phyloP scores from a whole-genome alignment of 78 protist genomes.

The Polysphondylium violaceum region DNA sequence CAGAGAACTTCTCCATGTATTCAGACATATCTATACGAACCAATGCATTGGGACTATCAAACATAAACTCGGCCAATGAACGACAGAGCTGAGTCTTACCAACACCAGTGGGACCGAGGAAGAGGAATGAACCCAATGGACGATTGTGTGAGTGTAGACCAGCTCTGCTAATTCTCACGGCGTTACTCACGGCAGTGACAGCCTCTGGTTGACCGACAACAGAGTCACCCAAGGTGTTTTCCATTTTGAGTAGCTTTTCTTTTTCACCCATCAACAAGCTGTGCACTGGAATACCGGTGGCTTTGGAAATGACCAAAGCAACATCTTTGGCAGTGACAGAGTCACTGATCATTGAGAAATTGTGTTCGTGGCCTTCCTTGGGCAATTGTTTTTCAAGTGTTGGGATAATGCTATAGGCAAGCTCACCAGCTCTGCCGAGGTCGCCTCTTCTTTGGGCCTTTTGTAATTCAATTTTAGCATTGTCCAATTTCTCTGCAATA shows the following conservation, averaged over 20 bases:
- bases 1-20: conserved; percentile 97
- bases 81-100: conserved; percentile 97
- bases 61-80: conserved; percentile 95
- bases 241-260: conserved; percentile 91
- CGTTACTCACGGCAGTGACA: conserved; percentile 94
- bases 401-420: conserved; percentile 93
- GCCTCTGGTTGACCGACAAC: conserved; percentile 98
- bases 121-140: conserved; percentile 97
- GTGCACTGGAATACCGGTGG: conserved; percentile 98
- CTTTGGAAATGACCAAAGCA: conserved; percentile 89
- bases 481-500: conserved; percentile 83
- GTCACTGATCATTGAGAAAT: conserved; percentile 78
- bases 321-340: conserved; percentile 88
- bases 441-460: conserved; percentile 93
- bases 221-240: conserved; percentile 79
- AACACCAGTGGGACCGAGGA: conserved; percentile 96
- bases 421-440: conserved; percentile 91
- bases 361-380: conserved; percentile 48
- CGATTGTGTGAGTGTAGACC: conserved; percentile 91
- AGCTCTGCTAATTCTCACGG: conserved; percentile 94
- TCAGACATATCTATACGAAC: conserved; percentile 98
- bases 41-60: conserved; percentile 93
- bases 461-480: conserved; percentile 79
- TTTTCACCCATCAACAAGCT: conserved; percentile 86
- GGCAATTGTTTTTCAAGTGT: conserved; percentile 80